A percentile compares a stretch with the other conserved stretches of the same genome.
Conservation (phyloP, 768 basidiomycete genomes). For the Agaricus subrufescens region DNA sequence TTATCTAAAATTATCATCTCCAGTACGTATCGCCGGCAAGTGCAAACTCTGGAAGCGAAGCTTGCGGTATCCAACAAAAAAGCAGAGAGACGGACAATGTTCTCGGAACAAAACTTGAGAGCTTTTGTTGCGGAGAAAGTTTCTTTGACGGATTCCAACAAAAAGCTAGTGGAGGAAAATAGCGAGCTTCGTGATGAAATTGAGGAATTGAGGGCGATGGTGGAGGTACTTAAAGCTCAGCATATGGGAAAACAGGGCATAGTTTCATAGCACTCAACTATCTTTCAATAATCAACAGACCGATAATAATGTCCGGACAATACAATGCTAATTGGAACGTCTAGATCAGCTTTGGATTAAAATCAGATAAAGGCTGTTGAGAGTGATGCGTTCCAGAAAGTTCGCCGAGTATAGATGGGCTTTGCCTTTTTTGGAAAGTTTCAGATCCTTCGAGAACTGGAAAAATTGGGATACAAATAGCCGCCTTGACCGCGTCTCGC, state of each 20-base stretch:
- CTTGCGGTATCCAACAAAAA: conserved; percentile 42
- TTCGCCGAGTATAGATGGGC: conserved; percentile 28
- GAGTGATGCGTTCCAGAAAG: conserved; percentile 33
- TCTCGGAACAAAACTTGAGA: conserved; percentile 37
- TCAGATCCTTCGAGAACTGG: conserved; percentile 46
- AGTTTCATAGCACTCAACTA: conserved; percentile 42
- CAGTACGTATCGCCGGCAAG: conserved; percentile 55
- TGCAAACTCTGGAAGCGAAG: conserved; percentile 58
- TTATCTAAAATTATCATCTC: conserved; percentile 6
- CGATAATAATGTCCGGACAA: neutral
- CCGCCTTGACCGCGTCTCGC: conserved; percentile 17
- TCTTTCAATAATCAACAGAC: conserved; percentile 19
- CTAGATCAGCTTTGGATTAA: neutral
- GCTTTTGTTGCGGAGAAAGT: conserved; percentile 43
- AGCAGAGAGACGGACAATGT: conserved; percentile 25
- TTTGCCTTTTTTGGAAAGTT: conserved; percentile 38
- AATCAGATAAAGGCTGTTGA: conserved; percentile 8
- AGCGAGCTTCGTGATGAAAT: conserved; percentile 34
- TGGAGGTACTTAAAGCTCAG: conserved; percentile 61
- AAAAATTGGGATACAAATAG: conserved; percentile 35
- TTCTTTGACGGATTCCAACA: conserved; percentile 43
- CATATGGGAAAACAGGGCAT: conserved; percentile 38
- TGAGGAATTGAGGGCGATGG: conserved; percentile 65
- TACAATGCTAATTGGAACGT: neutral
- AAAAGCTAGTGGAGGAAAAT: conserved; percentile 56